A percentile compares a stretch with the other conserved stretches of the same genome.
Evolutionary conservation across 2,329 filamentous ascomycete species (phyloP).

Genomic region (Scedosporium minutisporum): DNA sequence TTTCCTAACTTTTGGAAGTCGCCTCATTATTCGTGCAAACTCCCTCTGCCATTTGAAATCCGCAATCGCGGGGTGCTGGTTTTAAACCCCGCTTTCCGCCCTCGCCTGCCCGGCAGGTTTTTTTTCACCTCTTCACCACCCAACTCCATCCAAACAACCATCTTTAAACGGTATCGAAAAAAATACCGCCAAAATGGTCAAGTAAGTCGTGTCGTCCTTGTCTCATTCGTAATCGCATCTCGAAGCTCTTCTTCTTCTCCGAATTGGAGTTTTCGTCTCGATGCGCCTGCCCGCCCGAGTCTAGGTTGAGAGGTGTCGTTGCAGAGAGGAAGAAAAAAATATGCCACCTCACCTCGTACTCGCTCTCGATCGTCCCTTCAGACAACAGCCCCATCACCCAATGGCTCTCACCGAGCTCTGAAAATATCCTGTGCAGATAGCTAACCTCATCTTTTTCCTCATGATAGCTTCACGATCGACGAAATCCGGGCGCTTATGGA

Average conservation of each 20-base stretch:
- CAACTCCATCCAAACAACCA: slow-evolving; percentile 20
- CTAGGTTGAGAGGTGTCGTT: not conserved
- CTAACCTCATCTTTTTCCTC: not conserved
- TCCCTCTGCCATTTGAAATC: slow-evolving; percentile 1
- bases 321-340: not conserved
- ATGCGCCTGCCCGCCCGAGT: not conserved
- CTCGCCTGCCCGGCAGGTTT: slow-evolving; percentile 5
- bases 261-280: not conserved
- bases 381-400: not conserved
- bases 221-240: not conserved
- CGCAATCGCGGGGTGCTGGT: slow-evolving; percentile 13
- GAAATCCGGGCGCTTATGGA: slow-evolving; percentile 75
- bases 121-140: slow-evolving; percentile 18
- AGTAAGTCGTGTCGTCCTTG: slow-evolving; percentile 57
- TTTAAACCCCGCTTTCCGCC: slow-evolving; percentile 35
- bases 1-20: slow-evolving; percentile 3
- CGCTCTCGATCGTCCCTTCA: slow-evolving; percentile 1
- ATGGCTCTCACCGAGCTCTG: not conserved
- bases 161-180: slow-evolving; percentile 30
- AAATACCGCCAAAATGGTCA: slow-evolving; percentile 97
- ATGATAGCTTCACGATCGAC: slow-evolving; percentile 87
- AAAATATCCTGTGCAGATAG: not conserved
- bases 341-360: slow-evolving; percentile 4
- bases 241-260: not conserved
- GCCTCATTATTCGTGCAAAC: slow-evolving; percentile 1